Evolutionary conservation across 2,329 filamentous ascomycete species (phyloP).

Genomic region (Nothomitra cinnamomea): DNA sequence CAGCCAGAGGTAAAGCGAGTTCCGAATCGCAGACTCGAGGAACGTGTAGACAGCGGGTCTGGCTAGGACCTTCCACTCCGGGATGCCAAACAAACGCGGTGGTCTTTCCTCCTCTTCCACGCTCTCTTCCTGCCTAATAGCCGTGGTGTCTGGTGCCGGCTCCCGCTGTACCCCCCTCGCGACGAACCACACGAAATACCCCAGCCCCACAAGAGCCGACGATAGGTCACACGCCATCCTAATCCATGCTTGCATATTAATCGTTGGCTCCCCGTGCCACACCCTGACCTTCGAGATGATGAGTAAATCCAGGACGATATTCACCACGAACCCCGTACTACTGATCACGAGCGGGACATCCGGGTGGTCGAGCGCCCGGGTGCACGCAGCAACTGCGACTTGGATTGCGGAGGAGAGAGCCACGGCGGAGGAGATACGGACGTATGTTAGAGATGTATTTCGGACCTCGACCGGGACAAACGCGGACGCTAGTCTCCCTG

Average conservation of each 20-base stretch:
- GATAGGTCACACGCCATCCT: constrained; percentile 42
- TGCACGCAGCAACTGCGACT: constrained; percentile 41
- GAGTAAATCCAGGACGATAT: constrained; percentile 49
- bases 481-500: constrained; percentile 35
- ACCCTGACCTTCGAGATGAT: constrained; percentile 51
- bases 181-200: constrained; percentile 38
- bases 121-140: no score
- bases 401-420: constrained; percentile 45
- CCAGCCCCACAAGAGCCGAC: constrained; percentile 37
- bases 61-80: constrained; percentile 30
- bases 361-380: constrained; percentile 48
- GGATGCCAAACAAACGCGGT: no score
- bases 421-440: constrained; percentile 46
- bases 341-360: constrained; percentile 53
- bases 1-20: constrained; percentile 55
- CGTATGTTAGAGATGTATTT: constrained; percentile 40
- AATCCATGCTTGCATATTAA: constrained; percentile 48
- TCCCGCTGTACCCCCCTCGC: constrained; percentile 6
- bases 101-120: no score
- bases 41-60: constrained; percentile 43
- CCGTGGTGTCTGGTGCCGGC: constrained; percentile 20
- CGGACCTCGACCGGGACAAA: constrained; percentile 48
- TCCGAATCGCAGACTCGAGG: constrained; percentile 47
- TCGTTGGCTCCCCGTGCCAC: constrained; percentile 32
- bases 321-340: constrained; percentile 43